Percentiles rank a stretch among this genome's conserved stretches.
Evolutionary conservation across 805 yeast genomes (phyloP).

Genomic region (Candida broadrunensis): DNA sequence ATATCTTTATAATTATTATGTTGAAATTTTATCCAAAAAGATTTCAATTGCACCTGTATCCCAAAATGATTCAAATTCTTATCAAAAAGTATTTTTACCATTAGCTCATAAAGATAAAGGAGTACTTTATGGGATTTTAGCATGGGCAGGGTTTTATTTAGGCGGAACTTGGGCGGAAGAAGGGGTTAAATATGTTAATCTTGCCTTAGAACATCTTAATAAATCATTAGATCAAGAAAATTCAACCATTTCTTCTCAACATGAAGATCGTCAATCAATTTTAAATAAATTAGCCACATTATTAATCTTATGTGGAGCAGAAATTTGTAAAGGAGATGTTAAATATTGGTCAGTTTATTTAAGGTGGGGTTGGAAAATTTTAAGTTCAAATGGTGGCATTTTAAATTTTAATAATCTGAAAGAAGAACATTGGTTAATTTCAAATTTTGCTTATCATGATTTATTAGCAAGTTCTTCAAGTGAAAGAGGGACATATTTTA

Average conservation of each 20-base stretch:
- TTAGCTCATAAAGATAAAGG: constrained; percentile 52
- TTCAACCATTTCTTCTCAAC: constrained; percentile 2
- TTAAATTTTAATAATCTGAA: constrained; percentile 48
- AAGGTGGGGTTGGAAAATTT: constrained; percentile 61
- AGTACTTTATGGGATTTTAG: constrained; percentile 49
- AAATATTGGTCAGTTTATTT: constrained; percentile 69
- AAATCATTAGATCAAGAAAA: constrained; percentile 21
- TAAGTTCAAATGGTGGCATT: constrained; percentile 62
- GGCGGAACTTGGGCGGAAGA: constrained; percentile 44
- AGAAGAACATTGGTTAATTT: constrained; percentile 68
- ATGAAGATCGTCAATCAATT: constrained; percentile 28
- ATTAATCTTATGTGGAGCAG: constrained; percentile 72
- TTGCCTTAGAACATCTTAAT: constrained; percentile 44
- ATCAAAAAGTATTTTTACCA: constrained; percentile 51
- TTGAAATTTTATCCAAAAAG: constrained; percentile 39
- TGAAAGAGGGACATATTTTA: constrained; percentile 64
- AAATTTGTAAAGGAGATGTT: constrained; percentile 80
- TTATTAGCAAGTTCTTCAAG: constrained; percentile 60
- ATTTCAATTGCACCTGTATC: constrained; percentile 47
- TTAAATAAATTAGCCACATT: constrained; percentile 59
- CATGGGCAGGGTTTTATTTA: constrained; percentile 56
- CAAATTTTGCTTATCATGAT: constrained; percentile 81
- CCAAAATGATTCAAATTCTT: constrained; percentile 45
- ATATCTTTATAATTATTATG: constrained; percentile 47
- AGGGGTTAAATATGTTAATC: constrained; percentile 46